Conservation (phyloP, 257 asterid genomes). For the Solanum gandarillasii region DNA sequence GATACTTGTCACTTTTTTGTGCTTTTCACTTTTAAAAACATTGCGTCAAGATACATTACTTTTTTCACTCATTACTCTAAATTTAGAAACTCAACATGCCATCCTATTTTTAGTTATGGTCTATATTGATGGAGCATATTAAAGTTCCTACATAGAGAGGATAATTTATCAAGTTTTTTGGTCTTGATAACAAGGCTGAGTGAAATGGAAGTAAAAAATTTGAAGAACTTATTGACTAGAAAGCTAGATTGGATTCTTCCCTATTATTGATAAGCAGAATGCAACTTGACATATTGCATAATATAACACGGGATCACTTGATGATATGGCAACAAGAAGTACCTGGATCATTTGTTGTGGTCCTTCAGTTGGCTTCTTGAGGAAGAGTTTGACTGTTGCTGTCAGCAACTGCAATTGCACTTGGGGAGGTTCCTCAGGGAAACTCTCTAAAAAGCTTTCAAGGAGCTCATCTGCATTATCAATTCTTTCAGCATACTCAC, state of each 20-base stretch:
- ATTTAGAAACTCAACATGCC: neutral
- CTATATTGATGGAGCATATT: neutral
- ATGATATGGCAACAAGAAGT: neutral
- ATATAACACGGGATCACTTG: neutral
- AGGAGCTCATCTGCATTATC: constrained; percentile 99
- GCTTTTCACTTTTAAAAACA: neutral
- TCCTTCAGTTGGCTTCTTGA: constrained; percentile 98
- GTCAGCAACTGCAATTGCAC: constrained; percentile 95
- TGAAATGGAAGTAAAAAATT: neutral
- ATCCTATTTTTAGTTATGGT: neutral
- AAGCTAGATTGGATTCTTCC: neutral
- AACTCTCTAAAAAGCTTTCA: constrained; percentile 94
- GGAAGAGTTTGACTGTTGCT: constrained; percentile 97
- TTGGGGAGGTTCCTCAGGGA: constrained; percentile 97
- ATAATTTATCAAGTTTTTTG: neutral
- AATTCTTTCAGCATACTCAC: constrained; percentile 99
- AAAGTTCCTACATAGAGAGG: neutral
- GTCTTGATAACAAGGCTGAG: neutral
- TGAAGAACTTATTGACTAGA: neutral
- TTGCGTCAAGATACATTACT: neutral
- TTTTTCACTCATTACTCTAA: neutral
- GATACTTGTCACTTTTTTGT: neutral
- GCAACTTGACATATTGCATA: neutral
- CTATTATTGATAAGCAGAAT: neutral
- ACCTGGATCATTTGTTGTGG: constrained; percentile 99